Evolutionary conservation across 148 eudicot genomes (phyloP).

Genomic region (Rhododendron vialii): DNA sequence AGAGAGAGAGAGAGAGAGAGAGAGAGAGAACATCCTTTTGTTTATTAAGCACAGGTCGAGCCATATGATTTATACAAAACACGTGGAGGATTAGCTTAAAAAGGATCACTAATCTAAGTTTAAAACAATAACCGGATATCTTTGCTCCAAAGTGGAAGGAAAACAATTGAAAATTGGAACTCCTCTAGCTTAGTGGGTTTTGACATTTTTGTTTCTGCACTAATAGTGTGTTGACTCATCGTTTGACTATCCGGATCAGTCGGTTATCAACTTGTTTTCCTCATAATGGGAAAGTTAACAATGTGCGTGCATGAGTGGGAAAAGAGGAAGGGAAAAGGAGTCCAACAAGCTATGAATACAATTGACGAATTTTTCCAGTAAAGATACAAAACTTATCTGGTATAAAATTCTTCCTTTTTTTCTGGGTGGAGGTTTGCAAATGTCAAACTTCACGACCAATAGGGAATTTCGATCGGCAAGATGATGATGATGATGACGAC

Average conservation of each 20-base stretch:
- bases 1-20: not conserved
- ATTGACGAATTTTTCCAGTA: not conserved
- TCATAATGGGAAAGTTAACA: not conserved
- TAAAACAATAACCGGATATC: not conserved
- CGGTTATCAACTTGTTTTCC: constrained; percentile 5
- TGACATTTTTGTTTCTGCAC: not conserved
- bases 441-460: constrained; percentile 8
- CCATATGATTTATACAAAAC: not conserved
- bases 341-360: constrained; percentile 9
- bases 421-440: not conserved
- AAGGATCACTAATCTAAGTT: constrained; percentile 2
- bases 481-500: constrained; percentile 15
- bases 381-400: not conserved
- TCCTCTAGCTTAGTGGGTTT: constrained; percentile 4
- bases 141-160: constrained; percentile 13
- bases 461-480: not conserved
- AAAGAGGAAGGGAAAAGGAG: not conserved
- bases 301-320: not conserved
- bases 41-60: not conserved
- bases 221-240: constrained; percentile 8
- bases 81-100: constrained; percentile 25
- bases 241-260: constrained; percentile 16
- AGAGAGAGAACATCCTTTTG: not conserved
- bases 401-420: not conserved
- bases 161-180: constrained; percentile 11